Conservation (phyloP, 1,284 basidiomycete genomes). For the Xanthoconium separans region DNA sequence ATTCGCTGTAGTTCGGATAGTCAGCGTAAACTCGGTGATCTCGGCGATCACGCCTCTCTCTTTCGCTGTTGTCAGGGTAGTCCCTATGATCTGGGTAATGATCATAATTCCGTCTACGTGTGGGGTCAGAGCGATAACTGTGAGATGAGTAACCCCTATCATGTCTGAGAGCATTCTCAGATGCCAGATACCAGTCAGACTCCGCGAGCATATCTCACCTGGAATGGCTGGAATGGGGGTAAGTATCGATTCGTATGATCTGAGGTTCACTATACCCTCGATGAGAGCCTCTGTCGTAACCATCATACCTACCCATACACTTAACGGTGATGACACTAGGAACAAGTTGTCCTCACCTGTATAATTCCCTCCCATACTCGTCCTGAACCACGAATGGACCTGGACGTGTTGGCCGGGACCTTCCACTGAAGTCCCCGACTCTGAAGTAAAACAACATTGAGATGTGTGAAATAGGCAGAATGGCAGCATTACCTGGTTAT, state of each 20-base stretch:
- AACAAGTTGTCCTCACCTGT: constrained; percentile 35
- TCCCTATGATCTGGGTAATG: constrained; percentile 23
- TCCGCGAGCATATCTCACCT: constrained; percentile 18
- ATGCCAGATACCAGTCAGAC: constrained; percentile 4
- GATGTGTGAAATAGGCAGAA: constrained; percentile 1
- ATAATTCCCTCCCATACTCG: constrained; percentile 47
- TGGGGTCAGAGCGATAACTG: constrained; percentile 24
- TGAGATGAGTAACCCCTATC: constrained; percentile 29
- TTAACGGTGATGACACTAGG: constrained; percentile 4
- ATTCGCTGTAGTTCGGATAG: constrained; percentile 18
- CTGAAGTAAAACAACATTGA: constrained; percentile 34
- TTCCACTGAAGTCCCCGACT: constrained; percentile 44
- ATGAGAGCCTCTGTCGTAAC: constrained; percentile 22
- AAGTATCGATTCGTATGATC: constrained; percentile 26
- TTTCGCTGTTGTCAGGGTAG: constrained; percentile 23
- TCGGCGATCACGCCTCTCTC: constrained; percentile 18
- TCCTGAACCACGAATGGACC: constrained; percentile 50
- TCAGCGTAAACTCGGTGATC: constrained; percentile 26
- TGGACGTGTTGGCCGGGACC: constrained; percentile 22
- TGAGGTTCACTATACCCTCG: constrained; percentile 29
- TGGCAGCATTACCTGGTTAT: constrained; percentile 51
- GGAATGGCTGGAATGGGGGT: constrained; percentile 16
- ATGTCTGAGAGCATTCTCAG: constrained; percentile 17
- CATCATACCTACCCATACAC: constrained; percentile 27
- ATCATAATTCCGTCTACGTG: constrained; percentile 25